Evolutionary conservation across 169 alveolate species (phyloP).

Genomic region (Eimeria sp.): DNA sequence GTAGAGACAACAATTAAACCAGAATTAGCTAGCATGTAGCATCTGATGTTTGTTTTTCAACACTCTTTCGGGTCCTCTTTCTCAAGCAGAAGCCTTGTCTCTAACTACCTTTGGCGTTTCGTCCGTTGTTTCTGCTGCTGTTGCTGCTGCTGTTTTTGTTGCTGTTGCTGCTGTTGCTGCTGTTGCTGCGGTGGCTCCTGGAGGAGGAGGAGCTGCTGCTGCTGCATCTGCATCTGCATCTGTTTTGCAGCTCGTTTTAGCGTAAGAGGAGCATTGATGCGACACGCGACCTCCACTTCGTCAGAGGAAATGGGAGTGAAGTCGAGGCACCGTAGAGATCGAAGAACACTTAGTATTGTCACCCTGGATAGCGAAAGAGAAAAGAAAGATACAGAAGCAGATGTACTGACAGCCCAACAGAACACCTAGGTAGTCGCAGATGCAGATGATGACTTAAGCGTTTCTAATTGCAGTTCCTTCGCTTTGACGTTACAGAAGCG

Average conservation of each 20-base stretch:
- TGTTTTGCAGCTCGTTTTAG: background rate
- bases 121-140: too few relatives aligned
- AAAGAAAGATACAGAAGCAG: too few relatives aligned
- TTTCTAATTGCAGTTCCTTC: background rate
- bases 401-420: too few relatives aligned
- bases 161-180: background rate
- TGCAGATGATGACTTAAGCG: too few relatives aligned
- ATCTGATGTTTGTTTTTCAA: too few relatives aligned
- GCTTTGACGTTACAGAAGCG: background rate
- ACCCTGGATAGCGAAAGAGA: background rate
- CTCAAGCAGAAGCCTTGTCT: too few relatives aligned
- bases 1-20: background rate
- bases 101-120: too few relatives aligned
- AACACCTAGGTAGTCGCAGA: too few relatives aligned
- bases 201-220: too few relatives aligned
- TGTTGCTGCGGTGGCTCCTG: too few relatives aligned
- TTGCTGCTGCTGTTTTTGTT: background rate
- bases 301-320: conserved; percentile 41
- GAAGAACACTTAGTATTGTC: conserved; percentile 25
- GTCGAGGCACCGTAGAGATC: conserved; percentile 1
- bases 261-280: background rate
- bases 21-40: background rate
- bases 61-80: too few relatives aligned
- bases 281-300: conserved; percentile 42
- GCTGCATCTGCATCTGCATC: too few relatives aligned